A percentile compares a stretch with the other conserved stretches of the same genome.
phyloP scores from a whole-genome alignment of 1,139 yeast genomes.

The Hyphopichia pseudoburtonii region DNA sequence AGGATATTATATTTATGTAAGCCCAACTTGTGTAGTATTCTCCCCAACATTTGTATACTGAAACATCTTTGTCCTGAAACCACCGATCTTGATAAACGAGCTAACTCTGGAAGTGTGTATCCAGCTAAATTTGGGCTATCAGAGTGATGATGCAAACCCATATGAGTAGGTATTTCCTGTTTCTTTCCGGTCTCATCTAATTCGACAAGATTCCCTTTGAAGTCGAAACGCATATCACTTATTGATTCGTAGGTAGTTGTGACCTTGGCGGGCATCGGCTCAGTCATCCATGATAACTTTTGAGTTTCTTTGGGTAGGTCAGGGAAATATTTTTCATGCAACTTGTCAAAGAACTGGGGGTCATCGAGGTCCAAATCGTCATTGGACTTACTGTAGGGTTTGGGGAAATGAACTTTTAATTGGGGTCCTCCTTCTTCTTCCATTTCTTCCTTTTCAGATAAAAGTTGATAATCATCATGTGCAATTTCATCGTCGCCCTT shows the following conservation, averaged over 20 bases:
- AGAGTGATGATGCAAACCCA: slow-evolving; percentile 91
- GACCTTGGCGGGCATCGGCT: slow-evolving; percentile 51
- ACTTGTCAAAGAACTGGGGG: slow-evolving; percentile 72
- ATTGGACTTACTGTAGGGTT: slow-evolving; percentile 35
- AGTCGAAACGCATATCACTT: slow-evolving; percentile 80
- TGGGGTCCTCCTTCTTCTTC: slow-evolving; percentile 17
- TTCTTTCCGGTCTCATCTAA: slow-evolving; percentile 39
- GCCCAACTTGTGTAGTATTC: slow-evolving; percentile 81
- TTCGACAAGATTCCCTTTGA: slow-evolving; percentile 71
- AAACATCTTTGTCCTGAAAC: slow-evolving; percentile 84
- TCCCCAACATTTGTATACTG: slow-evolving; percentile 83
- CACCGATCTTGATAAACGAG: slow-evolving; percentile 75
- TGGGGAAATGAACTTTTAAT: slow-evolving; percentile 61
- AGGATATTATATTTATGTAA: slow-evolving; percentile 54
- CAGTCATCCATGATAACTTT: slow-evolving; percentile 87
- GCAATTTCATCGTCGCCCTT: slow-evolving; percentile 28
- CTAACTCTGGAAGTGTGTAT: slow-evolving; percentile 79
- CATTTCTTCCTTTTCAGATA: slow-evolving; percentile 34
- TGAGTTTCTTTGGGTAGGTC: slow-evolving; percentile 81
- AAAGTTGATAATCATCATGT: slow-evolving; percentile 46
- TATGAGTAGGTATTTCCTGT: slow-evolving; percentile 49
- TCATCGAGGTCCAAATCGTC: slow-evolving; percentile 61
- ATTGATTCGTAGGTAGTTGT: slow-evolving; percentile 58
- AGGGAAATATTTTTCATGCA: slow-evolving; percentile 86
- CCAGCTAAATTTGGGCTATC: slow-evolving; percentile 91